Evolutionary conservation across 2,329 filamentous ascomycete genomes (phyloP).

Genomic region (Cordyceps cateniannulata): DNA sequence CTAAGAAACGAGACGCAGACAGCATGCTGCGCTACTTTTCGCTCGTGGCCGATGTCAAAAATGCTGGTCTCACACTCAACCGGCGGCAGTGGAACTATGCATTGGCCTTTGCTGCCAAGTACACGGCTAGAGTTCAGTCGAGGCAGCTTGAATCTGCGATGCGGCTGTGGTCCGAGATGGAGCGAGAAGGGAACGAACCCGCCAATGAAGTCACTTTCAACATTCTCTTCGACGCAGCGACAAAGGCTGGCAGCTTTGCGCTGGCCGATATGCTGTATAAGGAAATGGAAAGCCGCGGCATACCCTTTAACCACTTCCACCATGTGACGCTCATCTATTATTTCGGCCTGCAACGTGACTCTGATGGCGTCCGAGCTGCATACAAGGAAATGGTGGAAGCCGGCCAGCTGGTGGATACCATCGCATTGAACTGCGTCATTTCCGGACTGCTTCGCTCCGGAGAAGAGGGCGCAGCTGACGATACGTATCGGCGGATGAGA

Average conservation of each 20-base stretch:
- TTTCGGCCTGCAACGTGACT: conserved; percentile 68
- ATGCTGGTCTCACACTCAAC: conserved; percentile 61
- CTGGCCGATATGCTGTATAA: conserved; percentile 79
- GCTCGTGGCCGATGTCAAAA: conserved; percentile 76
- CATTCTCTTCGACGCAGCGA: conserved; percentile 81
- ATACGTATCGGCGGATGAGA: conserved; percentile 83
- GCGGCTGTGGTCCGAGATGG: conserved; percentile 84
- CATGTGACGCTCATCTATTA: conserved; percentile 79
- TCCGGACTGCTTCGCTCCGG: conserved; percentile 68
- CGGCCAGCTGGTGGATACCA: conserved; percentile 82
- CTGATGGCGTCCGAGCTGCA: conserved; percentile 64
- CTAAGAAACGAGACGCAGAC: conserved; percentile 46
- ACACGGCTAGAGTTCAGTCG: conserved; percentile 53
- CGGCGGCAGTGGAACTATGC: conserved; percentile 76
- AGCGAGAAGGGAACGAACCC: conserved; percentile 57
- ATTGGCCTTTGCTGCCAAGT: conserved; percentile 70
- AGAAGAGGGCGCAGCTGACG: conserved; percentile 69
- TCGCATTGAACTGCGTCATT: conserved; percentile 82
- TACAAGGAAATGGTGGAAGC: conserved; percentile 79
- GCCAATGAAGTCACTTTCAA: conserved; percentile 83
- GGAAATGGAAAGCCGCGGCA: conserved; percentile 67
- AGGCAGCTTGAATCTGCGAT: conserved; percentile 57
- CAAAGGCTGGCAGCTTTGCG: conserved; percentile 75
- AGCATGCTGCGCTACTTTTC: conserved; percentile 79
- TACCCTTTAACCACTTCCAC: conserved; percentile 70